Percentiles rank a stretch among this genome's conserved stretches.
These are phyloP conservation scores for Alternaria infectoria DNA, from an alignment of 2,329 filamentous ascomycete species.

Conservation along the genomic window DNA sequence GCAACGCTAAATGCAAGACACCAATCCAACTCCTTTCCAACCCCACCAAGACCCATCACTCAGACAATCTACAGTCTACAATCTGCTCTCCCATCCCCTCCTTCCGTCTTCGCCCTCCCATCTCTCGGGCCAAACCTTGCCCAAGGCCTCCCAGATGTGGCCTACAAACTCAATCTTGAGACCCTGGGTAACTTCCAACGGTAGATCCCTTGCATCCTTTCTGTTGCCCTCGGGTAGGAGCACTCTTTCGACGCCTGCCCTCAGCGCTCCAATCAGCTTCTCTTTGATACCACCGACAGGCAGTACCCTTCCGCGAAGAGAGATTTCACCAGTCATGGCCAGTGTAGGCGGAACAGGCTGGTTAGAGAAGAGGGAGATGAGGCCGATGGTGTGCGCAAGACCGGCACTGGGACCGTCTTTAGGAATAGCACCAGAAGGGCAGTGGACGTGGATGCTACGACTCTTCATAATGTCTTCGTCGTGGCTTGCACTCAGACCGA, in stretches of 20 bases:
- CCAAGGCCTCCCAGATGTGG: constrained; percentile 93
- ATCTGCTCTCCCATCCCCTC: constrained; percentile 72
- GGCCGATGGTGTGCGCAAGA: constrained; percentile 89
- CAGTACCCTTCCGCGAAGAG: constrained; percentile 85
- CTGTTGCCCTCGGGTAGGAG: constrained; percentile 85
- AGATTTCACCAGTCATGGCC: constrained; percentile 88
- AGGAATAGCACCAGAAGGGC: constrained; percentile 90
- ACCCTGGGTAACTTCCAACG: constrained; percentile 84
- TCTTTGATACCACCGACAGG: constrained; percentile 98
- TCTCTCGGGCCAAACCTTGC: constrained; percentile 91
- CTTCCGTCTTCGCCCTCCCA: constrained; percentile 69
- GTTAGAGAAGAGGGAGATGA: constrained; percentile 87
- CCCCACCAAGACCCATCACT: background rate
- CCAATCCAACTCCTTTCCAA: background rate
- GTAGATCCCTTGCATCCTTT: constrained; percentile 91
- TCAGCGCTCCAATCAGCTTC: constrained; percentile 92
- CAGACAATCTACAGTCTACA: constrained; percentile 57
- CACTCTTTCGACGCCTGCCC: constrained; percentile 94
- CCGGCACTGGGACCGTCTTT: constrained; percentile 88
- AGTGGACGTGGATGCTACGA: constrained; percentile 93
- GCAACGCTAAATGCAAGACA: constrained; percentile 4
- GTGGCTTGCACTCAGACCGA: constrained; percentile 81
- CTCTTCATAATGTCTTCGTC: constrained; percentile 95
- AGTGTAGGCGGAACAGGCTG: constrained; percentile 88
- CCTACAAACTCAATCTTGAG: constrained; percentile 90